Percentiles rank a stretch among this genome's conserved stretches.
Conservation (phyloP, 2,329 filamentous ascomycete genomes). For the Zopfia rhizophila region DNA sequence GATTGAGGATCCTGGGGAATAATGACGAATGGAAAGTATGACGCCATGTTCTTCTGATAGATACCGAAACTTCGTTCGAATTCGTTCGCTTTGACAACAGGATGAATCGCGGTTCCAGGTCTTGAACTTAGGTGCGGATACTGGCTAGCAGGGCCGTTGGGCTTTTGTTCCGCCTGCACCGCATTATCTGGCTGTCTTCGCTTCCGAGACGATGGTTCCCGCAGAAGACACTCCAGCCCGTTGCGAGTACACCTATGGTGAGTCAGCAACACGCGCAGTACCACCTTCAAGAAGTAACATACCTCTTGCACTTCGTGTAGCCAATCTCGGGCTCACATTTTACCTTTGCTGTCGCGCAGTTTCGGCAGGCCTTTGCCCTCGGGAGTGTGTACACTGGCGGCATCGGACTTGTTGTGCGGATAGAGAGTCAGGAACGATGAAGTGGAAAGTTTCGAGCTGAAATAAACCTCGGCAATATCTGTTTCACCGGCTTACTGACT, state of each 20-base stretch:
- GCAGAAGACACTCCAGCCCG: constrained; percentile 15
- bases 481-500: no score
- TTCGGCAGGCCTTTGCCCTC: constrained; percentile 17
- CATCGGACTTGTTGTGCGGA: no score
- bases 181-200: no score
- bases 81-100: no score
- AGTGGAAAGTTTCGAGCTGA: no score
- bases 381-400: constrained; percentile 15
- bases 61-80: constrained; percentile 13
- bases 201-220: constrained; percentile 14
- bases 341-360: constrained; percentile 17
- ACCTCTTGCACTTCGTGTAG: constrained; percentile 25
- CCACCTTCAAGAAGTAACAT: no score
- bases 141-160: not conserved
- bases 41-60: constrained; percentile 17
- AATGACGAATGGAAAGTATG: constrained; percentile 22
- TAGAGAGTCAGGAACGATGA: no score
- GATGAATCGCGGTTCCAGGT: no score
- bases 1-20: constrained; percentile 4
- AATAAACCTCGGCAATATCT: no score
- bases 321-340: constrained; percentile 22
- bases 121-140: not conserved
- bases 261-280: not conserved
- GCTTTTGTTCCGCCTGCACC: not conserved
- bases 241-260: constrained; percentile 16